These are phyloP conservation scores for Rheum nobile DNA, from an alignment of 148 eudicot genomes.

Conservation along the genomic window DNA sequence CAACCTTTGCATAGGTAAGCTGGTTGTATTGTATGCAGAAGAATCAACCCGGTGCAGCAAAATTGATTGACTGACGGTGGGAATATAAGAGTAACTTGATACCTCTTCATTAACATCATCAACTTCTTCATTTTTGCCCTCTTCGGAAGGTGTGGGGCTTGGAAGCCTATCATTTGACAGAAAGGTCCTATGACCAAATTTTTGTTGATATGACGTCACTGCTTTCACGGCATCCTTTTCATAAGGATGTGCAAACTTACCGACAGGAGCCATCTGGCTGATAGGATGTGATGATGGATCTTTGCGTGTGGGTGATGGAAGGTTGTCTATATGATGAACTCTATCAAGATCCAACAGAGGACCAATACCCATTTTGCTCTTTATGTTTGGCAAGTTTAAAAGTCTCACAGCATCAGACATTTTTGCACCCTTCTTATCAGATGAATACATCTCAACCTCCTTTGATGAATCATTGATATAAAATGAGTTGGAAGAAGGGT, in stretches of 20 bases:
- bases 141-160: conserved; percentile 96
- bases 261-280: conserved; percentile 14
- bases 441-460: conserved; percentile 18
- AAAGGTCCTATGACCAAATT: conserved; percentile 59
- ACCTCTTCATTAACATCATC: conserved; percentile 61
- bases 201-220: conserved; percentile 84
- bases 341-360: conserved; percentile 79
- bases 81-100: conserved; percentile 31
- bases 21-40: conserved; percentile 17
- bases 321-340: conserved; percentile 83
- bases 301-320: conserved; percentile 90
- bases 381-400: conserved; percentile 26
- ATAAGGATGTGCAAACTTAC: conserved; percentile 48
- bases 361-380: conserved; percentile 34
- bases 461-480: background rate
- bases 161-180: conserved; percentile 57
- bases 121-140: conserved; percentile 35
- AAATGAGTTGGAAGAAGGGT: conserved; percentile 1
- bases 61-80: conserved; percentile 14
- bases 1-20: conserved; percentile 23
- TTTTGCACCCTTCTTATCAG: conserved; percentile 18
- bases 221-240: conserved; percentile 81
- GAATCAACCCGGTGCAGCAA: conserved; percentile 24
- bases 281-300: conserved; percentile 21
- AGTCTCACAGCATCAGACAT: conserved; percentile 21